phyloP scores from a whole-genome alignment of 306 rosid genomes.

The Trifolium repens region DNA sequence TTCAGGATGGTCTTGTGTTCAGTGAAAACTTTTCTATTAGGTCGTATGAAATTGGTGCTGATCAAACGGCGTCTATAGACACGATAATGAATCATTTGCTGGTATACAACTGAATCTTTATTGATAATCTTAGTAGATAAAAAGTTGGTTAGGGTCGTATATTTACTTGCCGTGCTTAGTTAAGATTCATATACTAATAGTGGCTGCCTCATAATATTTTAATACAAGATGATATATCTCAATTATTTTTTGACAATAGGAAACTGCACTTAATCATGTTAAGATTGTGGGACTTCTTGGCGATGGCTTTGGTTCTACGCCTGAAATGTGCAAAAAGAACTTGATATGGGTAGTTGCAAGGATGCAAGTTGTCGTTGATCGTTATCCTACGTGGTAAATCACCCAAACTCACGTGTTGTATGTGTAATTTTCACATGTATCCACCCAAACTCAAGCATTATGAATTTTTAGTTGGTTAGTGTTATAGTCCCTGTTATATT shows the following conservation, averaged over 20 bases:
- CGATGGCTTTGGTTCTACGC: conserved; percentile 97
- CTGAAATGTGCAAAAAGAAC: conserved; percentile 92
- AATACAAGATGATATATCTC: conserved; percentile 15
- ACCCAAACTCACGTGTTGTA: conserved; percentile 1
- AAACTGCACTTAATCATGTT: conserved; percentile 98
- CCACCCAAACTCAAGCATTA: too few relatives aligned
- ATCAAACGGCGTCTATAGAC: conserved; percentile 96
- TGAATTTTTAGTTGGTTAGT: too few relatives aligned
- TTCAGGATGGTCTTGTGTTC: conserved; percentile 94
- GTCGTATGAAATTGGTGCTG: conserved; percentile 99
- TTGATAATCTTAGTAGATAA: conserved; percentile 9
- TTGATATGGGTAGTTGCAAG: conserved; percentile 96
- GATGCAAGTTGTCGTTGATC: conserved; percentile 96
- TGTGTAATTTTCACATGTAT: neutral
- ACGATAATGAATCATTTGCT: conserved; percentile 98
- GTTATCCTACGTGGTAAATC: conserved; percentile 95
- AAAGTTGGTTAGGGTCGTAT: conserved; percentile 12
- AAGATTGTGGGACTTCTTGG: conserved; percentile 91
- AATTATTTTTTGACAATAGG: conserved; percentile 57
- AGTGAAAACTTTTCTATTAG: conserved; percentile 93
- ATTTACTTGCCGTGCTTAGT: neutral
- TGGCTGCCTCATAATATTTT: conserved; percentile 17
- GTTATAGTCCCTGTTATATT: too few relatives aligned
- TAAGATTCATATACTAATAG: conserved; percentile 19
- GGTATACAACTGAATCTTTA: conserved; percentile 45